Conservation (phyloP, 176 grass and related monocot species). For the Oryza coarctata region DNA sequence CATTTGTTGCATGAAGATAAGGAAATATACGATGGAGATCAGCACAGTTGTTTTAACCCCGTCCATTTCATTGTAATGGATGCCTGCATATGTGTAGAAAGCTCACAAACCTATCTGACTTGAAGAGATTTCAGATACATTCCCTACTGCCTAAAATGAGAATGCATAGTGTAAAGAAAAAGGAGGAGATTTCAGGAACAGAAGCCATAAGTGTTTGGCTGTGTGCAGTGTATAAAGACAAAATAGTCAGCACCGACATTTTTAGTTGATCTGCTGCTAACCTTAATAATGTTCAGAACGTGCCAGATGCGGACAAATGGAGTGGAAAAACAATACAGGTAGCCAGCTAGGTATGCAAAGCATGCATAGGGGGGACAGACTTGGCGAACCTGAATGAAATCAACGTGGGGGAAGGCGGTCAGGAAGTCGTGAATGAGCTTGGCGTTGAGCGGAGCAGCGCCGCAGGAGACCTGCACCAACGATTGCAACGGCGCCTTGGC, state of each 20-base stretch:
- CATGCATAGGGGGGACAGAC: too few relatives aligned
- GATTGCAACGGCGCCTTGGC: slow-evolving; percentile 37
- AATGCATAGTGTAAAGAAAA: background rate
- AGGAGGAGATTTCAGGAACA: too few relatives aligned
- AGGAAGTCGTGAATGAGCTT: slow-evolving; percentile 55
- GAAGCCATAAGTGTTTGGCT: background rate
- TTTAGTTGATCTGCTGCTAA: too few relatives aligned
- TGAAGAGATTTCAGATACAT: background rate
- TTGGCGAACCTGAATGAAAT: slow-evolving; percentile 68
- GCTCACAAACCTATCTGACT: too few relatives aligned
- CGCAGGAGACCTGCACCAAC: slow-evolving; percentile 62
- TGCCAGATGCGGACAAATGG: too few relatives aligned
- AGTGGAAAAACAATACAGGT: too few relatives aligned
- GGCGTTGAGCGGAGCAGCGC: slow-evolving; percentile 55
- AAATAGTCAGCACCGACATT: too few relatives aligned
- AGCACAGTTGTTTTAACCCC: background rate
- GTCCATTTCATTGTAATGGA: too few relatives aligned
- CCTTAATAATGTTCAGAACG: too few relatives aligned
- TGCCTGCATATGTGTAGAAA: too few relatives aligned
- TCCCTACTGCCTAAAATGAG: background rate
- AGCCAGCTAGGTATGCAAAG: too few relatives aligned
- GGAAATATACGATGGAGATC: background rate
- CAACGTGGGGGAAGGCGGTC: slow-evolving; percentile 60
- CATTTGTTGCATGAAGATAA: slow-evolving; percentile 8
- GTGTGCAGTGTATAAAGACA: background rate